Percentiles rank a stretch among this genome's conserved stretches.
phyloP scores from a whole-genome alignment of 306 rosid species.

The Ochetophila trinervis region DNA sequence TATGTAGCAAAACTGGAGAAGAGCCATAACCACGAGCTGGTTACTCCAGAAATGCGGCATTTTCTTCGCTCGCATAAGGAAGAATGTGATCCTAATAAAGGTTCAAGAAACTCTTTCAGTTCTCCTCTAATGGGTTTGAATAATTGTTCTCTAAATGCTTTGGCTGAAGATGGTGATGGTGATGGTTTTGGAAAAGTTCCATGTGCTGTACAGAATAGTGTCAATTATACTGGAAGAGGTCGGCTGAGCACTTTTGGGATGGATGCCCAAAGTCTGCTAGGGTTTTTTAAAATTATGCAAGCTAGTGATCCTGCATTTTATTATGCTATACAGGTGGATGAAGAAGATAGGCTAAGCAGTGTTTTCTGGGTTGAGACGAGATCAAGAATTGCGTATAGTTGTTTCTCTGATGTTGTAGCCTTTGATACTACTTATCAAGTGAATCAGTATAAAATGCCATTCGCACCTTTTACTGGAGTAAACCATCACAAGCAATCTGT shows the following conservation, averaged over 20 bases:
- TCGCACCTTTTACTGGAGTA: constrained; percentile 18
- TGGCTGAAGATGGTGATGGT: constrained; percentile 12
- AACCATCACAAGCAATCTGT: constrained; percentile 20
- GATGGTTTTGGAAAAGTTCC: constrained; percentile 5
- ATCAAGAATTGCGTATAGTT: constrained; percentile 20
- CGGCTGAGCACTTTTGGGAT: constrained; percentile 28
- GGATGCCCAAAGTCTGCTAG: constrained; percentile 27
- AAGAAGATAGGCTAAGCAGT: constrained; percentile 25
- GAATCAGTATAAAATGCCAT: constrained; percentile 22
- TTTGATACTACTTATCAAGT: constrained; percentile 23
- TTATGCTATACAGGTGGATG: constrained; percentile 24
- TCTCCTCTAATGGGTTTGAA: constrained; percentile 10
- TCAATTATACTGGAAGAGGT: constrained; percentile 14
- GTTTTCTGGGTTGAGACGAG: constrained; percentile 25
- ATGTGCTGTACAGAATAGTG: constrained; percentile 14
- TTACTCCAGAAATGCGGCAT: constrained; percentile 24
- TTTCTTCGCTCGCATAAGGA: constrained; percentile 26
- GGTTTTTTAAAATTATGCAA: constrained; percentile 24
- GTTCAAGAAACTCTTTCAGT: constrained; percentile 15
- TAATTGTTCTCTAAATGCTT: constrained; percentile 1
- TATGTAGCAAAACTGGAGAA: constrained; percentile 25
- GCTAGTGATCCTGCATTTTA: constrained; percentile 24
- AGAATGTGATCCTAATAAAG: constrained; percentile 8
- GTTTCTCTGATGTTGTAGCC: constrained; percentile 18
- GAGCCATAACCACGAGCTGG: constrained; percentile 20